phyloP scores from a whole-genome alignment of 768 basidiomycete genomes.

The Floccularia luteovirens region DNA sequence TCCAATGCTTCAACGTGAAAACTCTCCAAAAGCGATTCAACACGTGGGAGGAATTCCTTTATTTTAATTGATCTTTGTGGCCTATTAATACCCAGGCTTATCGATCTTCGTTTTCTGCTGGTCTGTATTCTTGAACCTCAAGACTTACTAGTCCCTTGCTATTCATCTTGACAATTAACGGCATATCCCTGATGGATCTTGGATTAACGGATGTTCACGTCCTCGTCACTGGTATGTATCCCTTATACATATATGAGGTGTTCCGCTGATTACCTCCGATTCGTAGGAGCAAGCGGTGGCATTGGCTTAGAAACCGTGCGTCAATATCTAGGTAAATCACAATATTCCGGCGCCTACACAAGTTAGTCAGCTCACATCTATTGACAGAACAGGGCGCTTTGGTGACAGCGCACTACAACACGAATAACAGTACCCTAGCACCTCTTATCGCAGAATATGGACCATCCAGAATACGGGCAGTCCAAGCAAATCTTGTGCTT shows the following conservation, averaged over 20 bases:
- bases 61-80: too few species aligned
- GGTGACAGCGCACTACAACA: slow-evolving; percentile 69
- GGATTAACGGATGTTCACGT: slow-evolving; percentile 55
- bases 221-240: slow-evolving; percentile 50
- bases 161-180: slow-evolving; percentile 5
- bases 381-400: slow-evolving; percentile 57
- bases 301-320: slow-evolving; percentile 61
- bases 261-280: background rate
- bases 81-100: too few species aligned
- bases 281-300: slow-evolving; percentile 63
- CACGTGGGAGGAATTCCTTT: too few species aligned
- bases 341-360: background rate
- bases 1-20: too few species aligned
- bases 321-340: slow-evolving; percentile 43
- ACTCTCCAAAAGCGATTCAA: too few species aligned
- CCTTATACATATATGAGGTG: background rate
- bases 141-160: slow-evolving; percentile 9
- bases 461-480: slow-evolving; percentile 20
- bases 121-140: too few species aligned
- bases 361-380: background rate
- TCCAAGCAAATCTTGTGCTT: slow-evolving; percentile 52
- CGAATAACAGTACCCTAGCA: slow-evolving; percentile 33
- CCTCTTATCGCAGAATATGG: slow-evolving; percentile 30
- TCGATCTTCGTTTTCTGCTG: too few species aligned
- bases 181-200: slow-evolving; percentile 38